A percentile compares a stretch with the other conserved stretches of the same genome.
phyloP scores from a whole-genome alignment of 1,139 yeast genomes.

The Geotrichum reessii region DNA sequence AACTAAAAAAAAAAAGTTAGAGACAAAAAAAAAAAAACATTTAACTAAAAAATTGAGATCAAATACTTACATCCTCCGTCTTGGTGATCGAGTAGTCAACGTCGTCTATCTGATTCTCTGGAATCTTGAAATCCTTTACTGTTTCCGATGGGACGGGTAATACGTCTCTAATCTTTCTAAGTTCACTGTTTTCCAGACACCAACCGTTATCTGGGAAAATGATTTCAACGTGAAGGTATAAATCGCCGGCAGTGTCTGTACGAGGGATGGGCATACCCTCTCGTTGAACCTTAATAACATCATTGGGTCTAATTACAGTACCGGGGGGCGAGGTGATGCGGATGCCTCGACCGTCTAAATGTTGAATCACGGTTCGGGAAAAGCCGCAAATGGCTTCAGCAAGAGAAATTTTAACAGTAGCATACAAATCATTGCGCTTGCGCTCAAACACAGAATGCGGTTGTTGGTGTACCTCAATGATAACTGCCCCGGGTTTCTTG shows the following conservation, averaged over 20 bases:
- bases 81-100: slow-evolving; percentile 18
- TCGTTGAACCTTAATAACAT: slow-evolving; percentile 54
- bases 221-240: slow-evolving; percentile 64
- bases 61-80: slow-evolving; percentile 8
- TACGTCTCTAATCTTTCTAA: slow-evolving; percentile 26
- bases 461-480: slow-evolving; percentile 52
- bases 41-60: background rate
- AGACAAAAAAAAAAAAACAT: background rate
- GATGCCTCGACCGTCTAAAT: slow-evolving; percentile 75
- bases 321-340: slow-evolving; percentile 53
- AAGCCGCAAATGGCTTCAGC: slow-evolving; percentile 84
- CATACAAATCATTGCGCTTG: slow-evolving; percentile 58
- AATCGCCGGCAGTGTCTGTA: slow-evolving; percentile 54
- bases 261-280: slow-evolving; percentile 82
- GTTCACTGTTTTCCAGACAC: slow-evolving; percentile 30
- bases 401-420: slow-evolving; percentile 56
- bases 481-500: slow-evolving; percentile 70
- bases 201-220: slow-evolving; percentile 69
- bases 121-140: slow-evolving; percentile 13
- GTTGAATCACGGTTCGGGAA: slow-evolving; percentile 58
- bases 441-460: slow-evolving; percentile 47
- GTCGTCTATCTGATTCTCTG: slow-evolving; percentile 20
- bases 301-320: slow-evolving; percentile 79
- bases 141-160: slow-evolving; percentile 22
- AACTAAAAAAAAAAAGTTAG: slow-evolving; percentile 4